Evolutionary conservation across 2,329 filamentous ascomycete genomes (phyloP).

Genomic region (Colletotrichum sp.): DNA sequence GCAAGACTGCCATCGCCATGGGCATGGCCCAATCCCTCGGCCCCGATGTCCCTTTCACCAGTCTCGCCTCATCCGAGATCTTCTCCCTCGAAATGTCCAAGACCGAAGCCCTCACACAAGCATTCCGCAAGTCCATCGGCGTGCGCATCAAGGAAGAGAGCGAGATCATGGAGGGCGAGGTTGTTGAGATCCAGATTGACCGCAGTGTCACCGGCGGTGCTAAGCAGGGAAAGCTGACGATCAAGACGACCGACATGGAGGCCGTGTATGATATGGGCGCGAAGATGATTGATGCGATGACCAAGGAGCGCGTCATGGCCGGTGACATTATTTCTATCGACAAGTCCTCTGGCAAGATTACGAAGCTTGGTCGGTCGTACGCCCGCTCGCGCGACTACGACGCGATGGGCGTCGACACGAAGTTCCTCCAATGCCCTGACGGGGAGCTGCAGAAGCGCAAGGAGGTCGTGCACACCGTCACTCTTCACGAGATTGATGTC

Average conservation of each 20-base stretch:
- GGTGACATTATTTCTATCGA: constrained; percentile 98
- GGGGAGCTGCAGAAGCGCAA: constrained; percentile 97
- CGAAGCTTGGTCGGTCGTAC: constrained; percentile 93
- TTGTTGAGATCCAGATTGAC: constrained; percentile 98
- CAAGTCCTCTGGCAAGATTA: constrained; percentile 97
- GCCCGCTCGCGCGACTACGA: constrained; percentile 97
- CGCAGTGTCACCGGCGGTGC: constrained; percentile 94
- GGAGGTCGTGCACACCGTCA: constrained; percentile 96
- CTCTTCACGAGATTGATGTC: constrained; percentile 97
- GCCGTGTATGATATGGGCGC: constrained; percentile 99
- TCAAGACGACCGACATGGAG: constrained; percentile 99
- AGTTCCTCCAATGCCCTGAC: constrained; percentile 96
- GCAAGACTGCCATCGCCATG: constrained; percentile 98
- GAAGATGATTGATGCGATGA: constrained; percentile 99
- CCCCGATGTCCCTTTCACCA: constrained; percentile 93
- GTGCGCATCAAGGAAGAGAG: constrained; percentile 99
- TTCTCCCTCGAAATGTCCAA: constrained; percentile 99
- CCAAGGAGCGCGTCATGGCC: constrained; percentile 98
- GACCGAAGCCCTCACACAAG: constrained; percentile 96
- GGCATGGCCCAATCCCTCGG: constrained; percentile 97
- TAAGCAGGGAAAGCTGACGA: constrained; percentile 98
- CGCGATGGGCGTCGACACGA: constrained; percentile 97
- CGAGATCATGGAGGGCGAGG: constrained; percentile 98
- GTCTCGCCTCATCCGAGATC: constrained; percentile 94
- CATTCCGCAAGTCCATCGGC: constrained; percentile 98